phyloP scores from a whole-genome alignment of 140 eudicot species.

The Erigeron philadelphicus region DNA sequence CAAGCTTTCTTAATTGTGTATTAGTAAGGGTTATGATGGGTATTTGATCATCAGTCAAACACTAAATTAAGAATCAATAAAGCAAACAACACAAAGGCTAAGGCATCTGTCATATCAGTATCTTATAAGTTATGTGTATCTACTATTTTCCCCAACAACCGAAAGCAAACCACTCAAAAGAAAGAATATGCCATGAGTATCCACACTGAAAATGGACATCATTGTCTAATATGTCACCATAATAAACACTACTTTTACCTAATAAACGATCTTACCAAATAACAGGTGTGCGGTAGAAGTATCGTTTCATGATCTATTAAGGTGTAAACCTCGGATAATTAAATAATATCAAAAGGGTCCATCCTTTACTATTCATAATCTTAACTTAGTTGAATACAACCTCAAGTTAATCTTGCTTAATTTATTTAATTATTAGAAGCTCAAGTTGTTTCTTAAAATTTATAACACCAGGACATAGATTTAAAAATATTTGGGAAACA shows the following conservation, averaged over 20 bases:
- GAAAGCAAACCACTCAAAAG: neutral
- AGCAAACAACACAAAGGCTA: neutral
- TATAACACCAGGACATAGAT: neutral
- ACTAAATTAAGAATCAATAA: neutral
- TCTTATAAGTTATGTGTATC: neutral
- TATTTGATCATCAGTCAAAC: neutral
- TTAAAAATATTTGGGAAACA: neutral
- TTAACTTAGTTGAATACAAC: neutral
- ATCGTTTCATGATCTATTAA: neutral
- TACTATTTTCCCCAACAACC: neutral
- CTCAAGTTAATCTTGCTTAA: neutral
- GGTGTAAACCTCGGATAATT: too few relatives aligned
- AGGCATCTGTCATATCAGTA: neutral
- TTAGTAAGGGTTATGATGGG: neutral
- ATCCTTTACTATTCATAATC: too few relatives aligned
- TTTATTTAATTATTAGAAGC: neutral
- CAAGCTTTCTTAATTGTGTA: neutral
- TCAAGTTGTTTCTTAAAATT: neutral
- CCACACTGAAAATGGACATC: too few relatives aligned
- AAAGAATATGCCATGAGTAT: too few relatives aligned
- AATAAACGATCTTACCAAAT: too few relatives aligned
- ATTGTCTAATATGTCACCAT: too few relatives aligned
- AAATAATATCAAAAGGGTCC: too few relatives aligned
- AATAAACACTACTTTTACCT: too few relatives aligned
- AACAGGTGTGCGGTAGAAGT: too few relatives aligned